Conservation (phyloP, 2,329 filamentous ascomycete species). For the Lachnellula willkommii region DNA sequence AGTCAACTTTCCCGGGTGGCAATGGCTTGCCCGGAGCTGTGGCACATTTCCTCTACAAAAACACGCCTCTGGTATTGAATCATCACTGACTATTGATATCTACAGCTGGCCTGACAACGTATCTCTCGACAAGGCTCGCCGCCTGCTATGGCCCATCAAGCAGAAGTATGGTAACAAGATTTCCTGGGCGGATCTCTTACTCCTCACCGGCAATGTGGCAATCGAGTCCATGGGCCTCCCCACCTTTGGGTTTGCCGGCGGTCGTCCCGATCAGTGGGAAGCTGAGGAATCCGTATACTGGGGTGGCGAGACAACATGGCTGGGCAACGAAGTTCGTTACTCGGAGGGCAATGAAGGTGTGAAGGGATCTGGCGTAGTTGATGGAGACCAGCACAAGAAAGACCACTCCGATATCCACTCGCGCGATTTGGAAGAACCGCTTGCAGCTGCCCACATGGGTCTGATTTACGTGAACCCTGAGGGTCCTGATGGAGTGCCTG, state of each 20-base stretch:
- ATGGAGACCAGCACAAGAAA: slow-evolving; percentile 11
- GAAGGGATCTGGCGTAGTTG: background rate
- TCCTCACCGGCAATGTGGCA: slow-evolving; percentile 55
- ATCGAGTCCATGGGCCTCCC: slow-evolving; percentile 56
- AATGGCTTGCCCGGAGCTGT: too few relatives aligned
- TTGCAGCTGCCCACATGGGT: slow-evolving; percentile 54
- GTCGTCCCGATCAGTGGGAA: slow-evolving; percentile 53
- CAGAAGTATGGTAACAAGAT: slow-evolving; percentile 59
- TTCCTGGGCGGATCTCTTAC: slow-evolving; percentile 54
- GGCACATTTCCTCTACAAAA: too few relatives aligned
- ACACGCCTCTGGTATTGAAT: too few relatives aligned
- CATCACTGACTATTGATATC: too few relatives aligned
- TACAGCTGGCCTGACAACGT: slow-evolving; percentile 53
- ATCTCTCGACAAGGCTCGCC: slow-evolving; percentile 56
- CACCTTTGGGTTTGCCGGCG: slow-evolving; percentile 53
- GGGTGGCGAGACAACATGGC: slow-evolving; percentile 45
- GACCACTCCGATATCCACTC: slow-evolving; percentile 33
- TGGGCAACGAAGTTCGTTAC: slow-evolving; percentile 46
- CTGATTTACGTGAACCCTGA: slow-evolving; percentile 60
- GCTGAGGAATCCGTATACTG: slow-evolving; percentile 57
- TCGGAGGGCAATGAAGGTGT: background rate
- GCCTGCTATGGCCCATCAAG: slow-evolving; percentile 57
- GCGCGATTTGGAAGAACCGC: slow-evolving; percentile 40
- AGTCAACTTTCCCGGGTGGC: too few relatives aligned
- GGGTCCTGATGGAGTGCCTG: slow-evolving; percentile 52